A percentile compares a stretch with the other conserved stretches of the same genome.
phyloP scores from a whole-genome alignment of 148 eudicot species.

The Persicaria maculosa region DNA sequence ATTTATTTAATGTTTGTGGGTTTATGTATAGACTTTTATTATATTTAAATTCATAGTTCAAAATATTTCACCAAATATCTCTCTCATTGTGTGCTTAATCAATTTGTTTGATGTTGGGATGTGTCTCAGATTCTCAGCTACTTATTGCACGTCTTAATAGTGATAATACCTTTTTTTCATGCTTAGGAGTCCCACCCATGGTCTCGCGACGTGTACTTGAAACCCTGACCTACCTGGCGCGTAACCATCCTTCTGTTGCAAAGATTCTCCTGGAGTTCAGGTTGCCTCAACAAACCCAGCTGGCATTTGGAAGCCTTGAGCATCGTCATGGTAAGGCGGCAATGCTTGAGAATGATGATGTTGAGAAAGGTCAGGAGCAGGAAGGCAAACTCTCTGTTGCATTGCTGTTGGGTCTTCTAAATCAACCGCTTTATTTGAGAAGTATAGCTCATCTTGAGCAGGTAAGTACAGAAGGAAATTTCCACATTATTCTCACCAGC shows the following conservation, averaged over 20 bases:
- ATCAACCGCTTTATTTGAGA: conserved; percentile 80
- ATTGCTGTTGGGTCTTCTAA: conserved; percentile 76
- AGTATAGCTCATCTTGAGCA: conserved; percentile 94
- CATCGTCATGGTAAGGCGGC: conserved; percentile 57
- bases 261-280: conserved; percentile 63
- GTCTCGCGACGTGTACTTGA: conserved; percentile 97
- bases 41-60: not conserved
- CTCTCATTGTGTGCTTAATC: not conserved
- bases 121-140: no score
- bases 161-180: conserved; percentile 2
- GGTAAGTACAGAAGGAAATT: conserved; percentile 29
- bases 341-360: conserved; percentile 40
- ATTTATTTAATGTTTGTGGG: not conserved
- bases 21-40: not conserved
- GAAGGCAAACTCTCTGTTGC: conserved; percentile 53
- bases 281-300: conserved; percentile 29
- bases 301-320: conserved; percentile 28
- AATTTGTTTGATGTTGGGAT: not conserved
- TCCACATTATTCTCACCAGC: not conserved
- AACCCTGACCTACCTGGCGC: conserved; percentile 78
- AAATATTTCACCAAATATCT: not conserved
- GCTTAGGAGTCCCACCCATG: conserved; percentile 87
- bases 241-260: conserved; percentile 82
- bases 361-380: conserved; percentile 8
- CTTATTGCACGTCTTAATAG: no score